Conservation (phyloP, 805 yeast genomes). For the Metschnikowia gruessii region DNA sequence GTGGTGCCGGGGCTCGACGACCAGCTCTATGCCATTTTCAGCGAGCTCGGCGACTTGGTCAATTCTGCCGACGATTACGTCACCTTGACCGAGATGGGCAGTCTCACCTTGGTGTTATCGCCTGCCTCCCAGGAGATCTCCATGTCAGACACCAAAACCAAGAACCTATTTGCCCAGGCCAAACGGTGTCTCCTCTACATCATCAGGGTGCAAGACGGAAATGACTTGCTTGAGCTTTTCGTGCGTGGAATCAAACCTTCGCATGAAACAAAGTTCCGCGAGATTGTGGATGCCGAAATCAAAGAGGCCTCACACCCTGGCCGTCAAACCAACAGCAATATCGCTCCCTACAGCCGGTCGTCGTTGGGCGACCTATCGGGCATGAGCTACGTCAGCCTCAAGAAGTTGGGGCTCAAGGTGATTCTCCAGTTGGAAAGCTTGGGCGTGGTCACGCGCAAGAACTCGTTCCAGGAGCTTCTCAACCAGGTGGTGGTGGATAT, state of each 20-base stretch:
- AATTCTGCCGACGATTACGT: conserved; percentile 40
- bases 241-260: conserved; percentile 61
- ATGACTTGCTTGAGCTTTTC: conserved; percentile 64
- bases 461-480: conserved; percentile 73
- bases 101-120: conserved; percentile 56
- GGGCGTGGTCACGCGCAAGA: conserved; percentile 61
- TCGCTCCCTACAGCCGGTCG: conserved; percentile 40
- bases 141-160: conserved; percentile 53
- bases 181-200: conserved; percentile 81
- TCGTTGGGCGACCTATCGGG: conserved; percentile 50
- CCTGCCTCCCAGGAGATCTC: conserved; percentile 46
- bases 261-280: conserved; percentile 65
- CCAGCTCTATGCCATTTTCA: conserved; percentile 45
- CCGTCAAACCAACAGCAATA: conserved; percentile 38
- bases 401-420: conserved; percentile 69
- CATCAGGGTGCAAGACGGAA: conserved; percentile 74
- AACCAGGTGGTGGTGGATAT: conserved; percentile 86
- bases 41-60: conserved; percentile 39
- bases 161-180: conserved; percentile 65
- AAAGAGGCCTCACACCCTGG: conserved; percentile 21
- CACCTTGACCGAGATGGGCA: conserved; percentile 50
- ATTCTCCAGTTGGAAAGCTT: conserved; percentile 70
- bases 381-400: conserved; percentile 67
- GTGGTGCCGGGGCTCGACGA: conserved; percentile 54
- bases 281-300: conserved; percentile 49